phyloP scores from a whole-genome alignment of 1,139 yeast species.

The Yamadazyma atlantica region DNA sequence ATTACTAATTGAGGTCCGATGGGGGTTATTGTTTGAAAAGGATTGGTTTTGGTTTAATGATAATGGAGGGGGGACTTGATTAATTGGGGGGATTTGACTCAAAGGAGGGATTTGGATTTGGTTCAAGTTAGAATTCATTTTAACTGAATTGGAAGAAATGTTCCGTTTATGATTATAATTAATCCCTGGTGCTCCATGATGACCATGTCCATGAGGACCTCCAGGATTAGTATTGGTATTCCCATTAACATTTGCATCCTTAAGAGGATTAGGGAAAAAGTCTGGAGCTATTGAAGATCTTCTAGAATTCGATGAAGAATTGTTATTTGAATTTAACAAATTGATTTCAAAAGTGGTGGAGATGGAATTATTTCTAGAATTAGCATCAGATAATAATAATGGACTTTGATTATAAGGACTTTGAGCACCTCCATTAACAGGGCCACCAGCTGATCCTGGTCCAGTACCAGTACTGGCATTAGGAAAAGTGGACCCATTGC shows the following conservation, averaged over 20 bases:
- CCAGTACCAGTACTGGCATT: conserved; percentile 7
- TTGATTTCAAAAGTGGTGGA: conserved; percentile 33
- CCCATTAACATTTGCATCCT: conserved; percentile 13
- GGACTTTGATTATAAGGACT: conserved; percentile 24
- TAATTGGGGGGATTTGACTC: conserved; percentile 25
- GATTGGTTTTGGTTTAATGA: conserved; percentile 9
- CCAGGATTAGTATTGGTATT: background rate
- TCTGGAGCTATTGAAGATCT: conserved; percentile 43
- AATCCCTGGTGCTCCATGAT: background rate
- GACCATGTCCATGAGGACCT: no score
- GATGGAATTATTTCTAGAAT: conserved; percentile 38
- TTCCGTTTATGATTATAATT: conserved; percentile 24
- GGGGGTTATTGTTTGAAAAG: no score
- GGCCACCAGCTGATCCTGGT: no score
- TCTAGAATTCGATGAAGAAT: conserved; percentile 30
- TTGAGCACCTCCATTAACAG: conserved; percentile 9
- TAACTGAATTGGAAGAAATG: conserved; percentile 32
- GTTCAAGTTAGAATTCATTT: conserved; percentile 8
- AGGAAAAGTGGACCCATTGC: background rate
- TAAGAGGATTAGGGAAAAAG: conserved; percentile 40
- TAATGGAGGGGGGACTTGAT: conserved; percentile 24
- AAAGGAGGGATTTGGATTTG: conserved; percentile 2
- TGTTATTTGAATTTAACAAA: conserved; percentile 25
- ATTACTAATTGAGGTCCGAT: conserved; percentile 8
- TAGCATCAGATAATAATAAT: conserved; percentile 26